These are phyloP conservation scores for Globisporangium cystogenes DNA, from an alignment of 352 stramenopile genomes.

Conservation along the genomic window DNA sequence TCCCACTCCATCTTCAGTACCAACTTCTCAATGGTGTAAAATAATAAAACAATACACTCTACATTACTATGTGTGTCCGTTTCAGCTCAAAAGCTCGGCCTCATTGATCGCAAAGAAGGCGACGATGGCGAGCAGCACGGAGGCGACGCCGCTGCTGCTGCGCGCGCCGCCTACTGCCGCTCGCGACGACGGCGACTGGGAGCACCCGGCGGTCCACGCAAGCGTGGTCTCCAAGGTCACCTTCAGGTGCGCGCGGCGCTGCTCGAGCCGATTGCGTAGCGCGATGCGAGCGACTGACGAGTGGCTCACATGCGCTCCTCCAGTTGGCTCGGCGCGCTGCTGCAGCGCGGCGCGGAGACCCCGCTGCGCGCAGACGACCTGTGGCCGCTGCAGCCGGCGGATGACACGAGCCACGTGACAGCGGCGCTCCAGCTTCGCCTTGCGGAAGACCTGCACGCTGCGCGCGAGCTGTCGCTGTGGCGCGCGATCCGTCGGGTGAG, in stretches of 20 bases:
- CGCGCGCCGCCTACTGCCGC: not conserved
- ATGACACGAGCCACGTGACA: constrained; percentile 19
- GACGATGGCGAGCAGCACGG: not conserved
- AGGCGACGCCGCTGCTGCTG: not conserved
- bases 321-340: constrained; percentile 35
- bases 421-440: constrained; percentile 16
- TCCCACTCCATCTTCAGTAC: too few relatives aligned
- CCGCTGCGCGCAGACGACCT: constrained; percentile 36
- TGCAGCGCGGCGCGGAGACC: constrained; percentile 25
- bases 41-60: too few relatives aligned
- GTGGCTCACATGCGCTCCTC: not conserved
- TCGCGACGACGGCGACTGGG: not conserved
- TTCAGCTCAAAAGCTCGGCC: too few relatives aligned
- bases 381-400: constrained; percentile 25
- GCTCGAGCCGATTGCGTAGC: not conserved
- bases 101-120: too few relatives aligned
- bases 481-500: constrained; percentile 30
- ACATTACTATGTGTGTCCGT: too few relatives aligned
- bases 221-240: constrained; percentile 12
- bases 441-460: constrained; percentile 20
- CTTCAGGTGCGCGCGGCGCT: constrained; percentile 4
- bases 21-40: too few relatives aligned
- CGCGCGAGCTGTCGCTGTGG: constrained; percentile 29
- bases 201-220: constrained; percentile 2
- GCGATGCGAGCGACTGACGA: not conserved